Base-by-base conservation (phyloP, 257 asterid genomes). In the Perilla frutescens region DNA sequence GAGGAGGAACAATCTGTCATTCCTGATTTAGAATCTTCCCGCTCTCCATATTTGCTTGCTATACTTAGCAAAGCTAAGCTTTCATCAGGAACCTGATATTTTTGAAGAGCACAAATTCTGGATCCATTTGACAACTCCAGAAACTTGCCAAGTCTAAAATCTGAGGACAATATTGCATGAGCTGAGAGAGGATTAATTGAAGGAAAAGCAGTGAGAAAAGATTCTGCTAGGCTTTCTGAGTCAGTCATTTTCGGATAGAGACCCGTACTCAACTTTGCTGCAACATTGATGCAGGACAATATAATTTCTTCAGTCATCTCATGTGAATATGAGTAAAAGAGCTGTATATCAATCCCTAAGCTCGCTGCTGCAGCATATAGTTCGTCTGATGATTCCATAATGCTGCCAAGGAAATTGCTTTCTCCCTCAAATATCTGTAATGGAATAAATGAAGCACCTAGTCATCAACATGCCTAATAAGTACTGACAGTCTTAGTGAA, bases 361-460 rank as follows among this genome's bases (percentile, higher is more conserved):
- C 96, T 89, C 54, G 97, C 93, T 57, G 97, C 96, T 37, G 98
- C 98, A 70, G 99, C 98, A 67, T 90, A 91, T 76, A 95, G 86
- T 84, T 90, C 92, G 81, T 95, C 98, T 72, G 99, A 92, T 78
- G 92, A 86, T 87, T 95, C 99, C 93, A 92, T 85, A 37, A 95
- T 72, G 78, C 88, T 87, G 75, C 80, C 75, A 26, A 95, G 76
- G 76, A 88, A 92, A 71, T 77, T 76, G 66, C 70, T 76, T 79
- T 88, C 98, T 67, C 99, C 99, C 83, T 95, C 99, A 76, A 92
- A 95, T 74, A 95, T 85, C 99, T 95, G 86, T 20, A 81, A 74
- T 49, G 66, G 77, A 70, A 68, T n/a, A 61, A 31, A 68, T 59
- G 41, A 43, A 60, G 74, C 73, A 71, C 45, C 49, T 20, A 66